A percentile compares a stretch with the other conserved stretches of the same genome.
These are phyloP conservation scores for Geoglossum glabrum DNA, from an alignment of 495 filamentous ascomycete species.

Conservation along the genomic window DNA sequence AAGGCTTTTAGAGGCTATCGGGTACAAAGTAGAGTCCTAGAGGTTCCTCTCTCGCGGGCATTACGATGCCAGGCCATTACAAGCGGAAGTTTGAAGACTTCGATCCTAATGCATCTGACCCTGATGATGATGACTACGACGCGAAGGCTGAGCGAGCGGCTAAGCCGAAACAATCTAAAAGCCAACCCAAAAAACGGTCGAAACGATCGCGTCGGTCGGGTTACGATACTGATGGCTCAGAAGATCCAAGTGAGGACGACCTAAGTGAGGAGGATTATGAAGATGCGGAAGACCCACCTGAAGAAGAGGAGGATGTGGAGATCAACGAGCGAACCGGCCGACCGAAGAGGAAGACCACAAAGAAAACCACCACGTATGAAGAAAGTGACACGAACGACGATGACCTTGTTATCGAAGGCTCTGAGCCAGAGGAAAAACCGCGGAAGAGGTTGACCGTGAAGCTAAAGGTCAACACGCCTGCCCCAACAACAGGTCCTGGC, in stretches of 20 bases:
- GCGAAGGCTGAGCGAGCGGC: constrained; percentile 12
- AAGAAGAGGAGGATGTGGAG: constrained; percentile 39
- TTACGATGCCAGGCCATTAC: constrained; percentile 2
- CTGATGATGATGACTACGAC: constrained; percentile 63
- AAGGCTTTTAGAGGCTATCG: not conserved
- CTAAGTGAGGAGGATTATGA: constrained; percentile 39
- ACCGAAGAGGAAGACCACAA: constrained; percentile 42
- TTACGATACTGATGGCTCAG: constrained; percentile 34
- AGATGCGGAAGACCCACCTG: constrained; percentile 30
- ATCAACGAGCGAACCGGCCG: constrained; percentile 48
- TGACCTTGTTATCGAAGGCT: constrained; percentile 1
- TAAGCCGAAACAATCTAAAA: constrained; percentile 24
- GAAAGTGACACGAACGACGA: constrained; percentile 20
- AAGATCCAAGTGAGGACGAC: constrained; percentile 46
- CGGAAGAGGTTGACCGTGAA: constrained; percentile 10
- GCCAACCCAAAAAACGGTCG: constrained; percentile 22
- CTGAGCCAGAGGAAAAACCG: constrained; percentile 3
- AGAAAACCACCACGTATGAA: constrained; percentile 24
- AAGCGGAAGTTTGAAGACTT: constrained; percentile 60
- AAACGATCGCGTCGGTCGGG: constrained; percentile 27
- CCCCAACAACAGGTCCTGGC: constrained; percentile 7
- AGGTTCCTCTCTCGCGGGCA: not conserved
- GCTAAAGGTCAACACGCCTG: constrained; percentile 17
- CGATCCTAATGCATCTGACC: constrained; percentile 67
- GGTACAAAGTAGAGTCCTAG: not conserved